phyloP scores from a whole-genome alignment of 495 filamentous ascomycete genomes.

The Lophiostoma macrostomum region DNA sequence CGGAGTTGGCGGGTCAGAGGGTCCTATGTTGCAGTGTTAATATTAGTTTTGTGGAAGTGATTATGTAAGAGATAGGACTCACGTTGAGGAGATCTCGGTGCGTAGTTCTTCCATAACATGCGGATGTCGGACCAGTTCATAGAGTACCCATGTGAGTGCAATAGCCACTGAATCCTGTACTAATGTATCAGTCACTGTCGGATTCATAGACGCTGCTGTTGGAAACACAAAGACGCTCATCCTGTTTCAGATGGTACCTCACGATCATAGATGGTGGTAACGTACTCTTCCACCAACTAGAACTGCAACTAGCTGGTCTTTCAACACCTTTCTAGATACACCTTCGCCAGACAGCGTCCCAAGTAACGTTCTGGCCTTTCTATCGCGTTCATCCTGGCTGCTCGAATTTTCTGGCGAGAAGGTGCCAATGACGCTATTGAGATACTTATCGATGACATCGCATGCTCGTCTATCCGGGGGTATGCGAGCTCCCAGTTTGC shows the following conservation, averaged over 20 bases:
- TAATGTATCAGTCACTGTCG: background rate
- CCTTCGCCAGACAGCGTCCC: background rate
- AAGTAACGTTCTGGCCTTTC: background rate
- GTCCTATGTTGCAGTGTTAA: background rate
- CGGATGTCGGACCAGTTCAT: background rate
- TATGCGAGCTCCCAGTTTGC: background rate
- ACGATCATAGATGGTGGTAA: no score
- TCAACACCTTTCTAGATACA: background rate
- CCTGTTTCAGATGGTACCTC: no score
- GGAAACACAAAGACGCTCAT: no score
- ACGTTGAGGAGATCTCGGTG: background rate
- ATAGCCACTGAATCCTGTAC: slow-evolving; percentile 1
- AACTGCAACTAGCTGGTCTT: slow-evolving; percentile 1
- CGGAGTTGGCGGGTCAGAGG: background rate
- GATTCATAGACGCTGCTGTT: background rate
- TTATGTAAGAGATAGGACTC: background rate
- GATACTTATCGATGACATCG: background rate
- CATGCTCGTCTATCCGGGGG: background rate
- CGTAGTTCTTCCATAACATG: background rate
- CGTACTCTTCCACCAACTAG: slow-evolving; percentile 1
- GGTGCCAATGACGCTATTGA: background rate
- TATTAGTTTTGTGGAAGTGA: background rate
- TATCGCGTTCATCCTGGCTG: background rate
- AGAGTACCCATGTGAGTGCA: background rate
- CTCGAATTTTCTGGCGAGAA: background rate